Percentiles rank a stretch among this genome's conserved stretches.
phyloP scores from a whole-genome alignment of 768 basidiomycete species.

The Leccinum broughii region DNA sequence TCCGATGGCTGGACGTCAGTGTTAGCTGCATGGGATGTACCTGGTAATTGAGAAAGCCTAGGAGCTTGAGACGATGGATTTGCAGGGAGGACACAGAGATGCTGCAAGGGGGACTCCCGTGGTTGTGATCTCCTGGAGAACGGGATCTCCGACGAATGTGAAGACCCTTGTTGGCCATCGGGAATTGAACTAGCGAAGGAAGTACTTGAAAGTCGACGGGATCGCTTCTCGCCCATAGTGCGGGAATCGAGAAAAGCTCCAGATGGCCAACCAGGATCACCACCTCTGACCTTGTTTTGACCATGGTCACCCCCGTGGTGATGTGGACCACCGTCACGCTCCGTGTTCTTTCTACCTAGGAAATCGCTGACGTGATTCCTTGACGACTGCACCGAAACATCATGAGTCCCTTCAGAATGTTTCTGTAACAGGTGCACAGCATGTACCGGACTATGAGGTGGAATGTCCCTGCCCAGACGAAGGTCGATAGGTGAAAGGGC shows the following conservation, averaged over 20 bases:
- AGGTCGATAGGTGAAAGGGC: conserved; percentile 41
- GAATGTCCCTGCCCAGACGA: conserved; percentile 47
- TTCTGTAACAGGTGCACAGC: conserved; percentile 66
- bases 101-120: conserved; percentile 44
- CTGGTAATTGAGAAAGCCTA: conserved; percentile 43
- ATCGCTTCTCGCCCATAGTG: conserved; percentile 16
- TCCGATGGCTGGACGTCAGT: conserved; percentile 36
- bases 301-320: conserved; percentile 15
- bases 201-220: conserved; percentile 25
- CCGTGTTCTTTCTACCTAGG: conserved; percentile 16
- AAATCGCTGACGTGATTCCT: conserved; percentile 24
- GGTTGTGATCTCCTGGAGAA: conserved; percentile 39
- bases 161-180: conserved; percentile 23
- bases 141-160: conserved; percentile 22
- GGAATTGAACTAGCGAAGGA: conserved; percentile 24
- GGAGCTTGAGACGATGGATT: conserved; percentile 9
- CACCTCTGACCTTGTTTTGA: conserved; percentile 20
- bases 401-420: conserved; percentile 28
- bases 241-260: conserved; percentile 22
- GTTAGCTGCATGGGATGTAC: conserved; percentile 41
- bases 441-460: conserved; percentile 40
- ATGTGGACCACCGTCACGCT: conserved; percentile 18
- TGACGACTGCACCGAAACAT: conserved; percentile 17
- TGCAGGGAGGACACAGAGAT: conserved; percentile 29
- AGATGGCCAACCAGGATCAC: conserved; percentile 16